Base-by-base conservation (phyloP, 768 basidiomycete species). In the Boletales sp. region DNA sequence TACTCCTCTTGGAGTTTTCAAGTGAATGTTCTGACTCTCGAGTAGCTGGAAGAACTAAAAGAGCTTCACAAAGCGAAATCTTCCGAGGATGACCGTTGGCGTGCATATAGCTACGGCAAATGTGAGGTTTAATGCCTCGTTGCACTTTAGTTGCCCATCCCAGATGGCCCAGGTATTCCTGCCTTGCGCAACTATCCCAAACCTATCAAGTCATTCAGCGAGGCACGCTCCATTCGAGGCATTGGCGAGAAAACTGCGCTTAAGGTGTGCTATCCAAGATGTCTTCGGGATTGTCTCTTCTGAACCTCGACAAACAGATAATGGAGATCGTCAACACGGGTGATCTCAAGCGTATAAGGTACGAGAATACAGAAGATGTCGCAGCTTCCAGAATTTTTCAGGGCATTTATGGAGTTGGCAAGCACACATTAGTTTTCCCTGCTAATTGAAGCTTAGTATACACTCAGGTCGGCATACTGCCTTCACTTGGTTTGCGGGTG, bases 341-440 rank as follows among this genome's bases (percentile, higher is more conserved):
- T 0, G 70, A 76, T n/a, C 72, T 91, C 29, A 73, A 74, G 18
- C 80, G 90, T 14, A 83, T 93, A 48, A 69, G 68, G 31, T 83
- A 82, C 49, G 87, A 88, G 63, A 74, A 70, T 19, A 86, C 84
- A 1, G 81, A 79, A 32, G 87, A 87, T 44, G 74, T 87, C 2
- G 63, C 70, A 35, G 76, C 76, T 0, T 74, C 77, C 3, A 69
- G 73, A 19, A 40, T 82, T 10, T 94, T 95, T 60, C 78, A 80
- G 47, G 87, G 88, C 8, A 86, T 97, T 38, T 94, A 94, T 59
- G 91, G 89, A 30, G 90, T 94, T 50, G 93, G 91, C 82, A 52
- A 52, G 84, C 68, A 48, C 11, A n/a, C 8, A 2, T 40, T 8
- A 5, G 11, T 50, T 45, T 36, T 30, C 14, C 34, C 30, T 47